Percentiles rank a stretch among this genome's conserved stretches.
Conservation (phyloP, 345 rosid genomes). For the Eucalyptus tenuipes region DNA sequence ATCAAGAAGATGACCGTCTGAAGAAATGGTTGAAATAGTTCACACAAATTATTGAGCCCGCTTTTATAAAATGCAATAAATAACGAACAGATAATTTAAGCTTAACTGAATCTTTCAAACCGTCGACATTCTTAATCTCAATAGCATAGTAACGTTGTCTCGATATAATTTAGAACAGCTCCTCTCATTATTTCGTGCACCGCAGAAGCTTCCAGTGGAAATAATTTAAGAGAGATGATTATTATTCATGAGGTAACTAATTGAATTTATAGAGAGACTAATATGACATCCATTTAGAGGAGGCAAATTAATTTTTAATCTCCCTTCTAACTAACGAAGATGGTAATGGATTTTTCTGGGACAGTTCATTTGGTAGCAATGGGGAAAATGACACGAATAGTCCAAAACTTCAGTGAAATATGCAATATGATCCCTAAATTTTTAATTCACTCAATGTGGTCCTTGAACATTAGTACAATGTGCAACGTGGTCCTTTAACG, state of each 20-base stretch:
- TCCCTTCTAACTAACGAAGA: not conserved
- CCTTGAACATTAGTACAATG: too few species aligned
- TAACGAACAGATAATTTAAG: not conserved
- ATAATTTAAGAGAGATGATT: not conserved
- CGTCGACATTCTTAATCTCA: not conserved
- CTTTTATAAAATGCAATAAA: not conserved
- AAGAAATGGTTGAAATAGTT: not conserved
- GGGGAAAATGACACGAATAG: too few species aligned
- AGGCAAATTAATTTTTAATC: not conserved
- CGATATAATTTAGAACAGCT: not conserved
- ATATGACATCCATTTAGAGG: not conserved
- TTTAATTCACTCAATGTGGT: too few species aligned
- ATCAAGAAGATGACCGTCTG: not conserved
- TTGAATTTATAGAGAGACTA: not conserved
- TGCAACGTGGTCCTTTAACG: too few species aligned
- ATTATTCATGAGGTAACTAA: not conserved
- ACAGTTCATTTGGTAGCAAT: not conserved
- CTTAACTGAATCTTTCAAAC: not conserved
- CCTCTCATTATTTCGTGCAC: not conserved
- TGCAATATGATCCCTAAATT: too few species aligned
- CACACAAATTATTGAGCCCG: not conserved
- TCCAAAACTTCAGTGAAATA: too few species aligned
- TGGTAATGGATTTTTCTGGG: not conserved
- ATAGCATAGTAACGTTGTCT: not conserved
- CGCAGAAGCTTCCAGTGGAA: not conserved